Percentiles rank a stretch among this genome's conserved stretches.
phyloP scores from a whole-genome alignment of 495 filamentous ascomycete species.

The Penicillium coffeae region DNA sequence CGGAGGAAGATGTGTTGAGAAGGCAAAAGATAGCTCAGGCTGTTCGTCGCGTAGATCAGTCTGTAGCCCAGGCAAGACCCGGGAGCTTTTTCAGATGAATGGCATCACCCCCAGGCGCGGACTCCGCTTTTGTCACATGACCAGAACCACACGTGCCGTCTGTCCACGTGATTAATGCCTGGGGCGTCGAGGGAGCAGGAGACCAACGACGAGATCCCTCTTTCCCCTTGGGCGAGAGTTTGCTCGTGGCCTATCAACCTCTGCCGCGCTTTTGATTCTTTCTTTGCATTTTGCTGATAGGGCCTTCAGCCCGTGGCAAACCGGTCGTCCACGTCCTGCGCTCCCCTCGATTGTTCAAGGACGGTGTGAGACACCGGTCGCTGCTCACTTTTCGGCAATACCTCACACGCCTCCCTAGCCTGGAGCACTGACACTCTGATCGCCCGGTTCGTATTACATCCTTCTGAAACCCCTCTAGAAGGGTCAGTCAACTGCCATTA shows the following conservation, averaged over 20 bases:
- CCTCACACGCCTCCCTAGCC: constrained; percentile 35
- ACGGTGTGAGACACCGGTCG: constrained; percentile 31
- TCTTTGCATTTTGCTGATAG: constrained; percentile 23
- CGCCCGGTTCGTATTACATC: constrained; percentile 1
- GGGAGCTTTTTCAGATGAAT: constrained; percentile 17
- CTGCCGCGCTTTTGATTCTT: constrained; percentile 15
- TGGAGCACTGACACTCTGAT: constrained; percentile 18
- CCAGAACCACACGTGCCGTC: constrained; percentile 11
- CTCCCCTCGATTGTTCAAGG: constrained; percentile 25
- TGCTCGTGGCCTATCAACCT: constrained; percentile 28
- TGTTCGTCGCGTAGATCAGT: not conserved
- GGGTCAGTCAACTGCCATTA: constrained; percentile 9
- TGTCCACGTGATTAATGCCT: constrained; percentile 10
- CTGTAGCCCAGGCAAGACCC: not conserved
- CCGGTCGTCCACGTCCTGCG: constrained; percentile 34
- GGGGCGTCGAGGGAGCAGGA: constrained; percentile 20
- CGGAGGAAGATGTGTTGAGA: too few species aligned
- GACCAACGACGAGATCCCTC: constrained; percentile 10
- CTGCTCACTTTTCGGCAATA: constrained; percentile 30
- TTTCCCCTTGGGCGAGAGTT: constrained; percentile 22
- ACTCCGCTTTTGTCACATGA: constrained; percentile 25
- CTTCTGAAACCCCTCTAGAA: constrained; percentile 3
- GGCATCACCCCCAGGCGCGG: constrained; percentile 8
- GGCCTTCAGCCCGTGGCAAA: constrained; percentile 33
- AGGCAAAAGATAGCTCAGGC: not conserved